phyloP scores from a whole-genome alignment of 768 basidiomycete species.

The Xerocomellus chrysenteron region DNA sequence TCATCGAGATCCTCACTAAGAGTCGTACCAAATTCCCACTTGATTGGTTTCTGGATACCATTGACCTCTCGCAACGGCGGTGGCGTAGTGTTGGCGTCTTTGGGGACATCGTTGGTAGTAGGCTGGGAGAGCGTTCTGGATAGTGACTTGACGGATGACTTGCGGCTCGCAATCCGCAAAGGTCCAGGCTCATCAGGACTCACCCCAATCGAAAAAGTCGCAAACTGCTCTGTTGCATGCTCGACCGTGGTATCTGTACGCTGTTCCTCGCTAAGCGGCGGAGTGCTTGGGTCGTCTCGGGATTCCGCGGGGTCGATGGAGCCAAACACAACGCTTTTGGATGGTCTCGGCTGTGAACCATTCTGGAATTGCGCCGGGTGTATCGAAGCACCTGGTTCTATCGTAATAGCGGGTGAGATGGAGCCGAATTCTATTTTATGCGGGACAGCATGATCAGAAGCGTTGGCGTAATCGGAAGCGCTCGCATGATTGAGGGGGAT shows the following conservation, averaged over 20 bases:
- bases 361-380: conserved; percentile 7
- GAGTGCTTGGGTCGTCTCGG: background rate
- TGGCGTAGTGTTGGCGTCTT: background rate
- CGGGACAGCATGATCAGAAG: background rate
- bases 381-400: conserved; percentile 9
- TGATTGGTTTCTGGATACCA: conserved; percentile 25
- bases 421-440: conserved; percentile 20
- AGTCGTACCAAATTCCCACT: conserved; percentile 62
- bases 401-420: conserved; percentile 11
- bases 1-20: conserved; percentile 8
- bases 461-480: background rate
- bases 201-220: conserved; percentile 47
- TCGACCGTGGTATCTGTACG: conserved; percentile 12
- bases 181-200: conserved; percentile 36
- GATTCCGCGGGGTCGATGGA: conserved; percentile 41
- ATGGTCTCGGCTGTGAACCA: conserved; percentile 1
- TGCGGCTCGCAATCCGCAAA: conserved; percentile 25
- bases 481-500: conserved; percentile 6
- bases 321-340: conserved; percentile 49
- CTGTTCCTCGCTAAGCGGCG: conserved; percentile 1
- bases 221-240: conserved; percentile 30
- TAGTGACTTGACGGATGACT: conserved; percentile 22
- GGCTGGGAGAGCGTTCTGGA: conserved; percentile 9
- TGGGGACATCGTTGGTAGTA: background rate
- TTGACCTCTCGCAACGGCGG: conserved; percentile 6